phyloP scores from a whole-genome alignment of 2,329 filamentous ascomycete species.

The Neopestalotiopsis rosae region DNA sequence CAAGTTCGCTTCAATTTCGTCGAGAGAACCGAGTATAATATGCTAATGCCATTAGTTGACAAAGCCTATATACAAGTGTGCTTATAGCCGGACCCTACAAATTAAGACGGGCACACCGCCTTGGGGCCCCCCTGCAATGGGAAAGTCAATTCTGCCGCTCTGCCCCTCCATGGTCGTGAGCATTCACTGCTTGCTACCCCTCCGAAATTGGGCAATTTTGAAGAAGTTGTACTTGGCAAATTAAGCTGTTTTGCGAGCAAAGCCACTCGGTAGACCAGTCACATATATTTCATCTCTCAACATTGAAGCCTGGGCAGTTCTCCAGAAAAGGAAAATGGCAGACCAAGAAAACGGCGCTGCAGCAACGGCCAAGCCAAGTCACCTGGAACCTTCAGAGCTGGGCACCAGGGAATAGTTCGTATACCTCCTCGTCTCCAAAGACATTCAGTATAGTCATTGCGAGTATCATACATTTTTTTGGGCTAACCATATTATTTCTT shows the following conservation, averaged over 20 bases:
- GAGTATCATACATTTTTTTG: background rate
- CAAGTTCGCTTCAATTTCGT: too few relatives aligned
- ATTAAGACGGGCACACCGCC: conserved; percentile 13
- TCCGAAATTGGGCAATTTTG: background rate
- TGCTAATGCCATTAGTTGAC: too few relatives aligned
- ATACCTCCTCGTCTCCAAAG: conserved; percentile 35
- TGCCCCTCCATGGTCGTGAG: conserved; percentile 19
- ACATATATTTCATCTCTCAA: too few relatives aligned
- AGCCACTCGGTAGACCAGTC: too few relatives aligned
- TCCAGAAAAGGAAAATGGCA: background rate
- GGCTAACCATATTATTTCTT: background rate
- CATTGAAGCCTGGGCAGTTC: background rate
- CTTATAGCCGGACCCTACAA: background rate
- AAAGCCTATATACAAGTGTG: too few relatives aligned
- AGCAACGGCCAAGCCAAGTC: conserved; percentile 51
- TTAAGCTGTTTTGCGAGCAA: too few relatives aligned
- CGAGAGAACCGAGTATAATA: too few relatives aligned
- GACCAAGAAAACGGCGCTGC: background rate
- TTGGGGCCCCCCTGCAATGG: background rate
- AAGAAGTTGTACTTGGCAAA: background rate
- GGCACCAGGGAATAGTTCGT: conserved; percentile 88
- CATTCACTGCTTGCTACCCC: background rate
- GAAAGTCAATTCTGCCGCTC: conserved; percentile 17
- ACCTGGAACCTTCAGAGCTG: conserved; percentile 77
- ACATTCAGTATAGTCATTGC: background rate